Evolutionary conservation across 2,329 filamentous ascomycete genomes (phyloP), one percentile per base, ranked within the genome.

Genomic region (Ceratocystis destructans): DNA sequence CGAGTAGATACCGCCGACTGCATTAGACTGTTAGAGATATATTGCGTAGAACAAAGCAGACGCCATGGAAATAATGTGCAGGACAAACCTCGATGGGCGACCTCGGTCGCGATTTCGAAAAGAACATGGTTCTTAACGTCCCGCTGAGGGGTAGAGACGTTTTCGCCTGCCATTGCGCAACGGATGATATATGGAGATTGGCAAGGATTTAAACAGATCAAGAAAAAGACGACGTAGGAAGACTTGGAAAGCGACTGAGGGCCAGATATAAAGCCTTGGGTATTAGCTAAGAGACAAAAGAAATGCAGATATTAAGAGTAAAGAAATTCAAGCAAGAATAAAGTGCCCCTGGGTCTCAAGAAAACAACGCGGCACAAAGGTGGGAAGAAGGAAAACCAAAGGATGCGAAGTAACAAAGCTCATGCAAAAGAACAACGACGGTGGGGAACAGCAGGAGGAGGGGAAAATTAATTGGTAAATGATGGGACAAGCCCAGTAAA

Each of bases 1-100:
- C 17, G 93, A 97, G 81, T 99, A 99, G 78, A 99, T 99, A 72
- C 94, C 94, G 74, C 94, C 94, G 69, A 99, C 94, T 95, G 67
- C 61, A 37, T 1, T 7, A 33, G n/a, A 5, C 2, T 8, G 46
- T 70, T 62, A 69, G 67, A 22, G 61, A 53, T 15, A 25, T 8
- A n/a, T 55, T 7, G 31, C 5, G 15, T 1, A 22, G 5, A 33
- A 20, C 2, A 22, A n/a, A 41, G 15, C 33, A 46, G n/a, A 41
- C 37, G 10, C 37, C 12, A 15, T 41, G 33, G 28, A 50, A 15
- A 59, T 41, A 3, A 31, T 28, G 5, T 15, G 37, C 12, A 3
- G 33, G 25, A 76, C 80, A 71, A 82, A 93, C 90, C 90, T 83
- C 94, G 86, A 81, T 97, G 96, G 69, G 94, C 94, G 72, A 97